Base-by-base conservation (phyloP, 805 yeast species). In the Lachancea thermotolerans region DNA sequence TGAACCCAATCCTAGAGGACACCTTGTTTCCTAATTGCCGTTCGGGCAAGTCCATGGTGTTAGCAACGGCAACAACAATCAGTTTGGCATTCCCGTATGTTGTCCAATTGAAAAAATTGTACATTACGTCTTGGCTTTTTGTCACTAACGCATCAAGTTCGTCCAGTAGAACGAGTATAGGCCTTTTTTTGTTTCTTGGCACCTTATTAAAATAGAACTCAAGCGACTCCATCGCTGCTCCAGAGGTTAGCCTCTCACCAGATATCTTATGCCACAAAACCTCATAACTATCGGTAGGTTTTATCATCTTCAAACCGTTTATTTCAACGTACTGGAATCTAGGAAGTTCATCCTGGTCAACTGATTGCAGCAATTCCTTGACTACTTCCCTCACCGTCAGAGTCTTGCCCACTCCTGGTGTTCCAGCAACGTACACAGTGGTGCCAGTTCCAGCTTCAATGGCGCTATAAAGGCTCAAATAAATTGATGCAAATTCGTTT, bases 31-130 rank as follows among this genome's bases (percentile, higher is more conserved):
- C 80, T 34, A 93, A 69, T 41, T 82, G 74, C 43, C 96, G 71
- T 60, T 93, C 99, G 0, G 99, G 98, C 39, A 93, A 68, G 67
- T 93, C 98, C 96, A 93, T 89, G 0, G 97, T 90, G 62, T 93
- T 93, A 3, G 98, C 97, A 28, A 93, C 89, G 0, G 98, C 97
- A 35, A 93, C 73, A 2, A 93, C 95, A 41, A 93, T 78, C 41
- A 93, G 69, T 55, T 82, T 82, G 4, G 98, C 89, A 52, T 79
- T 71, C 10, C 76, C 69, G 56, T 86, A 80, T 0, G 95, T 80
- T 4, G 99, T 96, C 99, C 99, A 93, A 65, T 93, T 93, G 73
- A 93, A 89, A 59, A 93, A 88, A 62, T 93, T 93, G 68, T 93
- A 93, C 83, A 91, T 82, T 31, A 91, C 90, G 37, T 80, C 78